Percentiles rank a stretch among this genome's conserved stretches.
These are phyloP conservation scores for Acer yangbiense DNA, from an alignment of 345 rosid species.

Conservation along the genomic window DNA sequence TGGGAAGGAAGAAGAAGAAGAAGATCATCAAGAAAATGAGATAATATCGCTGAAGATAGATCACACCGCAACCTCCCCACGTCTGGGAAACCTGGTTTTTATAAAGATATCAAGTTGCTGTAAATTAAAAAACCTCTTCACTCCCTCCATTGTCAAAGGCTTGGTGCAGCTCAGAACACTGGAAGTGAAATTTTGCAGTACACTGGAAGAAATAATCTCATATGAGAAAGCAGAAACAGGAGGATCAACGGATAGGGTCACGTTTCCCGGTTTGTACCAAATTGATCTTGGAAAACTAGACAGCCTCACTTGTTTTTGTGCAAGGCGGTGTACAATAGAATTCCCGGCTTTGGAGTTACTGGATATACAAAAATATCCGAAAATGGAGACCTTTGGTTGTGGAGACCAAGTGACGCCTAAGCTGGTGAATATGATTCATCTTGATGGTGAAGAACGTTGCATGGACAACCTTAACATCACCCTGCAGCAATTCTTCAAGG, in stretches of 20 bases:
- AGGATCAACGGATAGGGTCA: background rate
- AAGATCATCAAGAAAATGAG: background rate
- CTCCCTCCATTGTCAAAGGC: background rate
- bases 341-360: background rate
- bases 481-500: constrained; percentile 2
- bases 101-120: fast-evolving
- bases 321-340: background rate
- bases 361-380: background rate
- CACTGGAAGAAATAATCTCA: background rate
- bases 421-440: background rate
- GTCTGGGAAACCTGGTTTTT: background rate
- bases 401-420: constrained; percentile 11
- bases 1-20: background rate
- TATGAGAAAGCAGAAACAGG: background rate
- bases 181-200: background rate
- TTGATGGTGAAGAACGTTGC: background rate
- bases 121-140: background rate
- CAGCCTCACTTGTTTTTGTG: background rate
- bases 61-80: background rate
- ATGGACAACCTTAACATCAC: constrained; percentile 6
- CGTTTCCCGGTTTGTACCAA: background rate
- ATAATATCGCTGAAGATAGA: background rate
- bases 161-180: background rate
- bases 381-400: background rate
- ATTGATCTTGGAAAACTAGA: background rate